Conservation (phyloP, 352 stramenopile species). For the Phytophthora vignae region DNA sequence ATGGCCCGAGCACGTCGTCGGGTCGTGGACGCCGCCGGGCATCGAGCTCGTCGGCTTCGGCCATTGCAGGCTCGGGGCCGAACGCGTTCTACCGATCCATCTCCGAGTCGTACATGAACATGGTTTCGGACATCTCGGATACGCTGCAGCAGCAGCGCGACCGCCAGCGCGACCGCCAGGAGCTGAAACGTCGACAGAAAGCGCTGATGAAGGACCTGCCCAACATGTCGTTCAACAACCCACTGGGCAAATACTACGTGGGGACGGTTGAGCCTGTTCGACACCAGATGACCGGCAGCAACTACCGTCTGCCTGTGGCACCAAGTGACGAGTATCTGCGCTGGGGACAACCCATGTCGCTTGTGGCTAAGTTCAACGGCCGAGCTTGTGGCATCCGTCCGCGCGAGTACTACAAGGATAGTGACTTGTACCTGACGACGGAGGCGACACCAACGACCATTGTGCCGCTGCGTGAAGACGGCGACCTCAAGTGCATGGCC, state of each 20-base stretch:
- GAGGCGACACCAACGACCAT: conserved; percentile 65
- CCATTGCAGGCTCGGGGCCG: conserved; percentile 24
- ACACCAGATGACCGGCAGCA: conserved; percentile 43
- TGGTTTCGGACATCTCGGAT: conserved; percentile 50
- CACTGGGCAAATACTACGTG: conserved; percentile 67
- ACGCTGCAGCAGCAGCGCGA: conserved; percentile 54
- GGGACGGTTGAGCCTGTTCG: conserved; percentile 54
- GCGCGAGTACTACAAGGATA: conserved; percentile 83
- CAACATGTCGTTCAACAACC: conserved; percentile 79
- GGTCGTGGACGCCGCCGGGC: conserved; percentile 49
- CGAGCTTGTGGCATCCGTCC: conserved; percentile 66
- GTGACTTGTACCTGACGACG: conserved; percentile 76
- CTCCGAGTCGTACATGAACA: conserved; percentile 53
- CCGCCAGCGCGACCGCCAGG: conserved; percentile 54
- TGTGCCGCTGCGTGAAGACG: conserved; percentile 71
- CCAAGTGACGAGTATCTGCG: conserved; percentile 54
- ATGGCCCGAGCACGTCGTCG: conserved; percentile 19
- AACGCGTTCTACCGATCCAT: conserved; percentile 50
- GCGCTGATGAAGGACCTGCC: conserved; percentile 72
- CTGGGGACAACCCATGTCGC: conserved; percentile 69
- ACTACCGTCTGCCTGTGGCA: conserved; percentile 36
- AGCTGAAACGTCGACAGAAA: conserved; percentile 57
- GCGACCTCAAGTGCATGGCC: conserved; percentile 70
- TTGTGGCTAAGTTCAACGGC: conserved; percentile 65
- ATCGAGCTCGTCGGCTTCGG: conserved; percentile 44